Evolutionary conservation across 1,139 yeast genomes (phyloP).

Genomic region (Pichia sp.): DNA sequence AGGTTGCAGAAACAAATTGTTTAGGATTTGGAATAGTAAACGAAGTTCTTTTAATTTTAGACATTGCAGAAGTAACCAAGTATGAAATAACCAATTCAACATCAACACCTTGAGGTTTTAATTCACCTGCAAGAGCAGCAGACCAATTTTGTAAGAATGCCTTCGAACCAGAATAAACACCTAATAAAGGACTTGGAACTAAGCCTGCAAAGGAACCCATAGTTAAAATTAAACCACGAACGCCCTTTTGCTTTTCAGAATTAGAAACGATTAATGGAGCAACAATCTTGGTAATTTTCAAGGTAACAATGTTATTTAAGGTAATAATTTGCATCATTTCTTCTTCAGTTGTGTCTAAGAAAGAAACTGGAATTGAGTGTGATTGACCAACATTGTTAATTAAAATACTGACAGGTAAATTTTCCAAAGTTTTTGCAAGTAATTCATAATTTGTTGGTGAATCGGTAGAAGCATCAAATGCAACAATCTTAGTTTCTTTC

Average conservation of each 20-base stretch:
- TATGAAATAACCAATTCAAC: slow-evolving; percentile 86
- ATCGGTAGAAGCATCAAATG: slow-evolving; percentile 72
- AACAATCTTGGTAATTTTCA: slow-evolving; percentile 72
- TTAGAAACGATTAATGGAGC: slow-evolving; percentile 62
- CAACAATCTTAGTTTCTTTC: slow-evolving; percentile 60
- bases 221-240: slow-evolving; percentile 72
- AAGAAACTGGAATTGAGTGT: slow-evolving; percentile 93
- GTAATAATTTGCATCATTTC: slow-evolving; percentile 78
- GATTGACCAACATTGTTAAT: slow-evolving; percentile 93
- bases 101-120: slow-evolving; percentile 62
- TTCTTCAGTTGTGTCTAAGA: slow-evolving; percentile 64
- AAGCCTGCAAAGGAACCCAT: slow-evolving; percentile 98
- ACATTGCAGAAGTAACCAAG: slow-evolving; percentile 92
- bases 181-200: slow-evolving; percentile 85
- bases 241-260: slow-evolving; percentile 34
- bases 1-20: slow-evolving; percentile 64
- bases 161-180: slow-evolving; percentile 94
- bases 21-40: slow-evolving; percentile 76
- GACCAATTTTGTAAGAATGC: slow-evolving; percentile 94
- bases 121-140: slow-evolving; percentile 81
- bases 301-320: slow-evolving; percentile 79
- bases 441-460: slow-evolving; percentile 46
- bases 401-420: slow-evolving; percentile 58
- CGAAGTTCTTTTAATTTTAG: slow-evolving; percentile 78
- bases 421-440: slow-evolving; percentile 44